A percentile compares a stretch with the other conserved stretches of the same genome.
Evolutionary conservation across 2,329 filamentous ascomycete genomes (phyloP).

Genomic region (Neonectria magnoliae): DNA sequence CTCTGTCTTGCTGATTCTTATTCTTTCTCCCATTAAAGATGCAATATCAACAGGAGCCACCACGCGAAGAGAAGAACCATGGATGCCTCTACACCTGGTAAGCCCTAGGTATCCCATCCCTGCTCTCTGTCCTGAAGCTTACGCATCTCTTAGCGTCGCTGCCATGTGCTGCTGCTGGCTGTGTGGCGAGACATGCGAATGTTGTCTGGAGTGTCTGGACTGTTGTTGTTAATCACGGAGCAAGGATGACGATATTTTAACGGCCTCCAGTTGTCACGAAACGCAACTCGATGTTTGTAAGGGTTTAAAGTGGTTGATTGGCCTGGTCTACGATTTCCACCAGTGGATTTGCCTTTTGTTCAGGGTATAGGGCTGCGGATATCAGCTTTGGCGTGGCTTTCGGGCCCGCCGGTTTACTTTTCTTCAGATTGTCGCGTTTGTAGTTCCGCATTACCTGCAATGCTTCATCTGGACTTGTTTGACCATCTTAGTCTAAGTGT

Average conservation of each 20-base stretch:
- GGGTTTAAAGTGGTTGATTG: neutral
- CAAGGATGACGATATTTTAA: neutral
- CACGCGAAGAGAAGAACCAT: slow-evolving; percentile 52
- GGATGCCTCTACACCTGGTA: slow-evolving; percentile 54
- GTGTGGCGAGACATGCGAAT: slow-evolving; percentile 56
- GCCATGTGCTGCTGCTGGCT: slow-evolving; percentile 57
- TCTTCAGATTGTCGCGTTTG: neutral
- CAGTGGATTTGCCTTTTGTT: neutral
- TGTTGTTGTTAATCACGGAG: slow-evolving; percentile 49
- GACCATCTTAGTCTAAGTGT: neutral
- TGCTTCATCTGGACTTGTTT: neutral
- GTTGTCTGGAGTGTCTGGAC: slow-evolving; percentile 54
- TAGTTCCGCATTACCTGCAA: neutral
- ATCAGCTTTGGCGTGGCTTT: neutral
- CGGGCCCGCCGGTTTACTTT: neutral
- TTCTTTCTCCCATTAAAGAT: slow-evolving; percentile 39
- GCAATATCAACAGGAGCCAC: slow-evolving; percentile 47
- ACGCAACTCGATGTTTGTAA: neutral
- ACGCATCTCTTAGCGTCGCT: slow-evolving; percentile 44
- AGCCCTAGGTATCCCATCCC: slow-evolving; percentile 4
- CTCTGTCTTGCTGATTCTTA: neutral
- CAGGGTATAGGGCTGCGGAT: neutral
- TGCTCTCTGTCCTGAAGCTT: neutral
- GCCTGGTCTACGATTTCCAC: neutral
- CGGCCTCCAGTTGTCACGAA: neutral